phyloP scores from a whole-genome alignment of 768 basidiomycete species.

The Exidia glandulosa region DNA sequence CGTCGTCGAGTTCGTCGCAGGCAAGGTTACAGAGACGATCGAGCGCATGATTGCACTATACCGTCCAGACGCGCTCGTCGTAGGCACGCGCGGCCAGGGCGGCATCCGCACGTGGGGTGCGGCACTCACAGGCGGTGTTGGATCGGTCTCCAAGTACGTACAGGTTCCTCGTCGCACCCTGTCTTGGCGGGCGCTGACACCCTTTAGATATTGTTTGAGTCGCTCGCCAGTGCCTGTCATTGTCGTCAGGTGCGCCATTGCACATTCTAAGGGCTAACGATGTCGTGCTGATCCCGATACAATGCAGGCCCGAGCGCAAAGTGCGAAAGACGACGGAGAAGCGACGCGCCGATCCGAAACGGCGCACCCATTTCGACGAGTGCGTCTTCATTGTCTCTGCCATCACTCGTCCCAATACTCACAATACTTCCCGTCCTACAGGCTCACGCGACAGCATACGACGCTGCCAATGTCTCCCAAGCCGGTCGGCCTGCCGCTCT shows the following conservation, averaged over 20 bases:
- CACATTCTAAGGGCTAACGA: neutral
- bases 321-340: slow-evolving; percentile 79
- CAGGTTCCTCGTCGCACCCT: neutral
- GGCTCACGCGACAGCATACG: neutral
- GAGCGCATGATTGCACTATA: slow-evolving; percentile 89
- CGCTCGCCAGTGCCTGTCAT: slow-evolving; percentile 95
- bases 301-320: slow-evolving; percentile 57
- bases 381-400: slow-evolving; percentile 16
- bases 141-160: slow-evolving; percentile 45
- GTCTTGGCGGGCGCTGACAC: neutral
- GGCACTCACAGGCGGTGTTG: slow-evolving; percentile 44
- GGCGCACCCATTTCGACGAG: slow-evolving; percentile 74
- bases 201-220: slow-evolving; percentile 62
- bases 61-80: slow-evolving; percentile 84
- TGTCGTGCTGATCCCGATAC: neutral
- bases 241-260: slow-evolving; percentile 55
- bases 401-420: neutral
- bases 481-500: neutral
- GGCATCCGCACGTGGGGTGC: slow-evolving; percentile 43
- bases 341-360: slow-evolving; percentile 77
- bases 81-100: slow-evolving; percentile 73
- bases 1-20: slow-evolving; percentile 89
- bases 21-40: slow-evolving; percentile 78
- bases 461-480: neutral
- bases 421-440: neutral